Base-by-base conservation (phyloP, 2,329 filamentous ascomycete species). In the Fusarium pseudograminearum region DNA sequence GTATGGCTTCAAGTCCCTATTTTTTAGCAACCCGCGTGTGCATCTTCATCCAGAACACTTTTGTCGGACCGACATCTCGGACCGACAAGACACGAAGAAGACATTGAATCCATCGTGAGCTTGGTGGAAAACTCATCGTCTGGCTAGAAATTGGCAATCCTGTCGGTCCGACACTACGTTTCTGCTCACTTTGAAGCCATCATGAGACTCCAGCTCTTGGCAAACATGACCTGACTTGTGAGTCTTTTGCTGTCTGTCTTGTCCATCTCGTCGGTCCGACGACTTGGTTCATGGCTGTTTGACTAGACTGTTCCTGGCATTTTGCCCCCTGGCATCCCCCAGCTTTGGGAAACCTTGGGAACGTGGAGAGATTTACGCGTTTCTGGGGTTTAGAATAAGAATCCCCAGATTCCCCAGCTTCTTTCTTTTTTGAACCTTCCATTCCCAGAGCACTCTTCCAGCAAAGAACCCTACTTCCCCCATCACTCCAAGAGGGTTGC, bases 331-430 rank as follows among this genome's bases (percentile, higher is more conserved):
- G 20, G 30, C 48, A 24, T 28, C 48, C 22, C 20, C 58, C 38
- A 33, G 59, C 40, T 30, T 34, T 40, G 11, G 5, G 28, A 30
- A 30, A 31, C 26, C 16, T 20, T 18, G 15, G 34, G 40, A 54
- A 47, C 48, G 57, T 62, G 58, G 60, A 36, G 60, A 42, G 57
- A 56, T 20, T 8, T 45, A 30, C 8, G n/a, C 11, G 48, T 56
- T 44, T 63, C 57, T 47, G 57, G 60, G 61, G 60, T 40, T 56
- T 56, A 63, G 57, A 47, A 61, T 61, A 63, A 62, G 24, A 31
- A 47, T 56, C 60, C 60, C 60, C 60, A n/a, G 60, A 56, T 62
- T 63, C 57, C 41, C 46, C 57, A 41, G 34, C 26, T 63, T 63
- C 18, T 36, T 36, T 36, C 18, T 22, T 18, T 18, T 46, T 15